These are phyloP conservation scores for Pythium coloratum DNA, from an alignment of 352 stramenopile species.

Conservation along the genomic window DNA sequence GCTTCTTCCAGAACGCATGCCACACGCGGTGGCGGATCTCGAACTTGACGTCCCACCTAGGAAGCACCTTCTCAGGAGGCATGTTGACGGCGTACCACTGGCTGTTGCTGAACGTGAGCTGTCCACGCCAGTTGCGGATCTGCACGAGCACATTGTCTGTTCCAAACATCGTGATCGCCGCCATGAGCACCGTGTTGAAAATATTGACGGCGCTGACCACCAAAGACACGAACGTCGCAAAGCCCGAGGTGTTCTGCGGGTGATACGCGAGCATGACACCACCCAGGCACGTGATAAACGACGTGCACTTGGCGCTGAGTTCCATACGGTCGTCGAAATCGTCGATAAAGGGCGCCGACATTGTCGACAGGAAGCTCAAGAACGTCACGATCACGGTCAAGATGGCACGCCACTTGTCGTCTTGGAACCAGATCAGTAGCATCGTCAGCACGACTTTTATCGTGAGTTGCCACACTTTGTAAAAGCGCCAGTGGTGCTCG, in stretches of 20 bases:
- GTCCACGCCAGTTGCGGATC: constrained; percentile 33
- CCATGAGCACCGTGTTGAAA: constrained; percentile 42
- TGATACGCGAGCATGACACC: constrained; percentile 31
- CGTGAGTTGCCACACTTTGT: constrained; percentile 50
- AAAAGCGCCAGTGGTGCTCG: constrained; percentile 48
- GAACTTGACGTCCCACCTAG: constrained; percentile 38
- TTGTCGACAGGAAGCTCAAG: constrained; percentile 36
- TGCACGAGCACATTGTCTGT: constrained; percentile 27
- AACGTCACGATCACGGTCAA: constrained; percentile 29
- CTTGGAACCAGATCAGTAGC: constrained; percentile 29
- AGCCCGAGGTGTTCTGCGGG: constrained; percentile 15
- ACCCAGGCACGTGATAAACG: constrained; percentile 35
- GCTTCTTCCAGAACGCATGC: constrained; percentile 47
- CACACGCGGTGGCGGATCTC: constrained; percentile 54
- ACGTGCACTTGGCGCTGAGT: constrained; percentile 38
- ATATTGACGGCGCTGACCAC: constrained; percentile 42
- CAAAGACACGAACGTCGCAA: constrained; percentile 19
- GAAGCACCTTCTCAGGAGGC: constrained; percentile 30
- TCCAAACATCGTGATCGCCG: constrained; percentile 32
- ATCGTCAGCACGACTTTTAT: constrained; percentile 45
- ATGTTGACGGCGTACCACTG: constrained; percentile 31
- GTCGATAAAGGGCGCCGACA: constrained; percentile 45
- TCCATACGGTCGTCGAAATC: constrained; percentile 52
- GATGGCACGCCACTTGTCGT: constrained; percentile 17
- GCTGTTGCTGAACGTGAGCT: constrained; percentile 48